These are phyloP conservation scores for Calocera cornea DNA, from an alignment of 768 basidiomycete species.

Conservation along the genomic window DNA sequence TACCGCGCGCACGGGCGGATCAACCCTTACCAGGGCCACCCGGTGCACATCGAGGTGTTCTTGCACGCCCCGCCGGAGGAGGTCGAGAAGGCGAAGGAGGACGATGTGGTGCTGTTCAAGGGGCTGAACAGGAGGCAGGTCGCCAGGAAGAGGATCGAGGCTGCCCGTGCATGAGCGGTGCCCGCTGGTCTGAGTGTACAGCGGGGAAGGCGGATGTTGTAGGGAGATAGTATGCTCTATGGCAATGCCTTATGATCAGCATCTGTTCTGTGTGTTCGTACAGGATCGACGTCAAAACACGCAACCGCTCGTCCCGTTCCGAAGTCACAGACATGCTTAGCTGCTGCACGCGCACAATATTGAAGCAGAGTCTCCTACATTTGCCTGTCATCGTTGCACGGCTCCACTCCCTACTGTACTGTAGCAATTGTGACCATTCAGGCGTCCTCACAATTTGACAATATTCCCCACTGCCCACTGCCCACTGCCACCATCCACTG, in stretches of 20 bases:
- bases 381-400: too few relatives aligned
- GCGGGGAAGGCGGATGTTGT: too few relatives aligned
- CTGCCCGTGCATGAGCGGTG: conserved; percentile 35
- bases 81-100: conserved; percentile 88
- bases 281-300: neutral
- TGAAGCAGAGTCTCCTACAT: too few relatives aligned
- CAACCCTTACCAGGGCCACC: conserved; percentile 98
- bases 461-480: too few relatives aligned
- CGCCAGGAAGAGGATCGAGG: conserved; percentile 78
- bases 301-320: neutral
- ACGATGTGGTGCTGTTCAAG: conserved; percentile 42
- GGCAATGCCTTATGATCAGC: neutral
- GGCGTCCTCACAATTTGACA: too few relatives aligned
- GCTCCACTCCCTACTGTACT: too few relatives aligned
- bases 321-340: too few relatives aligned
- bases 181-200: neutral
- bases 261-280: neutral
- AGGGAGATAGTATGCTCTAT: neutral
- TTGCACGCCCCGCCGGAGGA: conserved; percentile 63
- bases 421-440: too few relatives aligned
- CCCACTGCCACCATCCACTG: too few relatives aligned
- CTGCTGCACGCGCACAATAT: too few relatives aligned
- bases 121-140: conserved; percentile 77
- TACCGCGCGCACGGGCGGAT: conserved; percentile 97
- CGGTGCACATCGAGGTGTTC: conserved; percentile 92